Evolutionary conservation across 768 basidiomycete genomes (phyloP), one percentile per base, ranked within the genome.

Genomic region (Xerocomellus chrysenteron): DNA sequence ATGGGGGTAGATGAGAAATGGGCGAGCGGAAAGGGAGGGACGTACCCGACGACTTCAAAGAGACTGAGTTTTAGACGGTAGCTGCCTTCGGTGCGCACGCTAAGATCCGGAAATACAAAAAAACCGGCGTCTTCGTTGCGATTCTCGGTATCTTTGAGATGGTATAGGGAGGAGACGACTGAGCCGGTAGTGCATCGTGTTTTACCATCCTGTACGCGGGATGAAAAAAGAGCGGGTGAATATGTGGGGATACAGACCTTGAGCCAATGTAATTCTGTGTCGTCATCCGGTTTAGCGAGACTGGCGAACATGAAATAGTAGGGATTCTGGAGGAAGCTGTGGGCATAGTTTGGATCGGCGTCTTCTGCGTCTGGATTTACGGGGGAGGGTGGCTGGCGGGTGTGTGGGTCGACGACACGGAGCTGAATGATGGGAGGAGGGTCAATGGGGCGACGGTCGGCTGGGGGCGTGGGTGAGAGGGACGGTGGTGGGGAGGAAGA

Each of bases 361-460:
- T 74, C 72, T 7, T 71, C 73, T 17, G 73, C 64, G 28, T 71
- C 71, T 35, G 65, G 61, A 7, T 73, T 69, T 4, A 62, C 55
- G 0, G 68, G 56, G 11, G 62, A 60, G 12, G 72, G 72, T 0
- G 68, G 70, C 26, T 68, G 68, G 30, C 69, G 75, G 33, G 71
- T 67, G 28, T 74, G 65, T 10, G 83, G 86, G 74, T 94, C 89
- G 63, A 92, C 78, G 52, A 97, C 91, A 52, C 89, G 86, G 9
- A 98, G 84, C 72, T 96, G 93, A n/a, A 98, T 86, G 74, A 98
- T 94, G 17, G 95, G 94, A 1, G 94, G 94, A 0, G 95, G 95
- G 78, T 98, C 94, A 68, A 98, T 94, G 3, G 95, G 94, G 37
- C 94, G 81, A n/a, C 94, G 83, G 80, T 96, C 95, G 53, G 92